phyloP scores from a whole-genome alignment of 2,329 filamentous ascomycete genomes.

The Ramularia collo-cygni region DNA sequence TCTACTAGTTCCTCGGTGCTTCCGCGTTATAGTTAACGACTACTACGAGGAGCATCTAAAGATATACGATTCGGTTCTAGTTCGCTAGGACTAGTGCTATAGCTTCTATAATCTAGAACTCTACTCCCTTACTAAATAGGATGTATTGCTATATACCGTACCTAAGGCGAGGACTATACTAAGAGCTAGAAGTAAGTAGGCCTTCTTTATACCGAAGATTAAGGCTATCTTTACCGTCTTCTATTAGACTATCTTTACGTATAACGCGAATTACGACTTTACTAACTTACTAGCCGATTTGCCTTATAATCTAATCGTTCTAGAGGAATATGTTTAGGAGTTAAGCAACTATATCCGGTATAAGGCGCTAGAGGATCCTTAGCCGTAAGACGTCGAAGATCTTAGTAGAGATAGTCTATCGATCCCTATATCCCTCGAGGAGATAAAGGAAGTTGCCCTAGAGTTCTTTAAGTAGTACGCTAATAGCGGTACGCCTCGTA shows the following conservation, averaged over 20 bases:
- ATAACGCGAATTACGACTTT: not conserved
- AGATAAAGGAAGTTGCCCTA: not conserved
- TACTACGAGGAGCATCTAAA: not conserved
- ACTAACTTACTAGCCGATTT: not conserved
- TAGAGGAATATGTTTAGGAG: not conserved
- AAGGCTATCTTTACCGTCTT: not conserved
- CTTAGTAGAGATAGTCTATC: not conserved
- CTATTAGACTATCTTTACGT: not conserved
- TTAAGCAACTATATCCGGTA: not conserved
- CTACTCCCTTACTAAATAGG: not conserved
- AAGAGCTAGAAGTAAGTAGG: not conserved
- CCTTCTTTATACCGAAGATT: not conserved
- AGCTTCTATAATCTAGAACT: not conserved
- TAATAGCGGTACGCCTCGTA: not conserved
- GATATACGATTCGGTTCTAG: not conserved
- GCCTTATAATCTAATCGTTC: not conserved
- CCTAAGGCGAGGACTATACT: not conserved
- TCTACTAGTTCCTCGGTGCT: too few species aligned
- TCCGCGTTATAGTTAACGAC: too few species aligned
- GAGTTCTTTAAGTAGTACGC: not conserved
- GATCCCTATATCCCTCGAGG: not conserved
- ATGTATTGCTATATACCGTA: not conserved
- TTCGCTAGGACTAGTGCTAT: not conserved
- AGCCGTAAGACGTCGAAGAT: not conserved
- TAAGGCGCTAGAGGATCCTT: not conserved